A percentile compares a stretch with the other conserved stretches of the same genome.
Conservation (phyloP, 1,284 basidiomycete genomes). For the Phlebopus sp. region DNA sequence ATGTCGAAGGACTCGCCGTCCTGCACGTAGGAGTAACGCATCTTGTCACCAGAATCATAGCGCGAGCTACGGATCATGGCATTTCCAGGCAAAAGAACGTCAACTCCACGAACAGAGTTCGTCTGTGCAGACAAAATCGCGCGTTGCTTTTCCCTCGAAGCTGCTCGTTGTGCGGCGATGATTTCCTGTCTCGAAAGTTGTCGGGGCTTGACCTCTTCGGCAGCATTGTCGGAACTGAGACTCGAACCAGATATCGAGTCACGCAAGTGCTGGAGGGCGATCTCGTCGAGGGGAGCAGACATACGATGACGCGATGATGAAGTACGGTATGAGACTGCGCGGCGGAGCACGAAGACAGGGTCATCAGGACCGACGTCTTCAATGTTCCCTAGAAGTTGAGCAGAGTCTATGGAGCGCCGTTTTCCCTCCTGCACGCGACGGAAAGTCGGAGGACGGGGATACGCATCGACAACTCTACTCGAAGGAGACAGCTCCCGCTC, state of each 20-base stretch:
- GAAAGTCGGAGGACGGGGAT: conserved; percentile 71
- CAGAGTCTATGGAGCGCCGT: conserved; percentile 86
- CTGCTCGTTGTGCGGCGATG: conserved; percentile 88
- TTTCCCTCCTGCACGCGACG: conserved; percentile 63
- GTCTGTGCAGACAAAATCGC: conserved; percentile 82
- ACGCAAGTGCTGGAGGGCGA: conserved; percentile 67
- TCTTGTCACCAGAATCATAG: conserved; percentile 63
- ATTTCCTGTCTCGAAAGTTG: conserved; percentile 78
- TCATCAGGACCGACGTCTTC: conserved; percentile 82
- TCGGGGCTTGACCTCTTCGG: conserved; percentile 33
- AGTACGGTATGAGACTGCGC: conserved; percentile 67
- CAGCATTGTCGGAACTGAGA: conserved; percentile 41
- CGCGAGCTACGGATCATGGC: conserved; percentile 83
- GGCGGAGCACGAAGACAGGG: conserved; percentile 85
- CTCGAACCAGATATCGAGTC: conserved; percentile 57
- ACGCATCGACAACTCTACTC: conserved; percentile 83
- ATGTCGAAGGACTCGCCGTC: conserved; percentile 90
- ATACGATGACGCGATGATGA: conserved; percentile 63
- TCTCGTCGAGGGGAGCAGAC: conserved; percentile 73
- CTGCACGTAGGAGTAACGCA: conserved; percentile 91
- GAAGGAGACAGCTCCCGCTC: conserved; percentile 77
- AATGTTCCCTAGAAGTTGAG: conserved; percentile 61
- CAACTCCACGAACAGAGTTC: conserved; percentile 83
- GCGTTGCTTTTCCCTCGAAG: conserved; percentile 79
- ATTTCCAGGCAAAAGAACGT: conserved; percentile 81